These are phyloP conservation scores for Penicillium subrubescens DNA, from an alignment of 495 filamentous ascomycete species.

Conservation along the genomic window DNA sequence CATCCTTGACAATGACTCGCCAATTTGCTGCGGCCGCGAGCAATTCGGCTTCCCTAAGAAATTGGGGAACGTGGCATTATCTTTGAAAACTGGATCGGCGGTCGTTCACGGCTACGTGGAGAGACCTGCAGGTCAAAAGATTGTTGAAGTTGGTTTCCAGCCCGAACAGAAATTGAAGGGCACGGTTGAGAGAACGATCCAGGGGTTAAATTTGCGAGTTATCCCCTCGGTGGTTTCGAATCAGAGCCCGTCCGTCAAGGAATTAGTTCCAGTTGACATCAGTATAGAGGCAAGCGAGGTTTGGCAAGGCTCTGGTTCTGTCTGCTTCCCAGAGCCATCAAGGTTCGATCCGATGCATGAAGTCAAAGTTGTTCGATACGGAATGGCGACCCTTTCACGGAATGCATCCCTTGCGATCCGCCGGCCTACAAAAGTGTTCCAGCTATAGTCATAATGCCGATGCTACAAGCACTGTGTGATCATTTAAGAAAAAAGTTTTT, in stretches of 20 bases:
- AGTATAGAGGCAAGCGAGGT: neutral
- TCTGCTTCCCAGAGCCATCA: slow-evolving; percentile 6
- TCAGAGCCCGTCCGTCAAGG: neutral
- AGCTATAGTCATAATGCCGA: neutral
- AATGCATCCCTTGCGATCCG: slow-evolving; percentile 5
- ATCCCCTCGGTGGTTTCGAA: neutral
- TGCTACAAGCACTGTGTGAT: neutral
- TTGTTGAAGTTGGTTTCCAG: slow-evolving; percentile 7
- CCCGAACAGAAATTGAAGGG: slow-evolving; percentile 1
- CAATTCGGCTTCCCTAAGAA: slow-evolving; percentile 7
- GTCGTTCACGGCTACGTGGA: neutral
- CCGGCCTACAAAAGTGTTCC: neutral
- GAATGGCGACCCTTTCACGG: neutral
- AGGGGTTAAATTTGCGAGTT: slow-evolving; percentile 3
- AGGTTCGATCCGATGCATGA: slow-evolving; percentile 6
- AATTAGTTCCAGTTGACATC: neutral
- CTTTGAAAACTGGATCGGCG: neutral
- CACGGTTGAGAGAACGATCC: neutral
- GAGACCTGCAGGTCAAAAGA: slow-evolving; percentile 1
- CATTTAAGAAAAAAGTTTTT: neutral
- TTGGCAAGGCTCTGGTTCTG: slow-evolving; percentile 6
- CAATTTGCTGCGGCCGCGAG: slow-evolving; percentile 3
- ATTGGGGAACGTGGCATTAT: neutral
- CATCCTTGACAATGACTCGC: slow-evolving; percentile 3
- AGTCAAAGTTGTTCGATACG: slow-evolving; percentile 4